A percentile compares a stretch with the other conserved stretches of the same genome.
phyloP scores from a whole-genome alignment of 768 basidiomycete species.

The Mrakia frigida region DNA sequence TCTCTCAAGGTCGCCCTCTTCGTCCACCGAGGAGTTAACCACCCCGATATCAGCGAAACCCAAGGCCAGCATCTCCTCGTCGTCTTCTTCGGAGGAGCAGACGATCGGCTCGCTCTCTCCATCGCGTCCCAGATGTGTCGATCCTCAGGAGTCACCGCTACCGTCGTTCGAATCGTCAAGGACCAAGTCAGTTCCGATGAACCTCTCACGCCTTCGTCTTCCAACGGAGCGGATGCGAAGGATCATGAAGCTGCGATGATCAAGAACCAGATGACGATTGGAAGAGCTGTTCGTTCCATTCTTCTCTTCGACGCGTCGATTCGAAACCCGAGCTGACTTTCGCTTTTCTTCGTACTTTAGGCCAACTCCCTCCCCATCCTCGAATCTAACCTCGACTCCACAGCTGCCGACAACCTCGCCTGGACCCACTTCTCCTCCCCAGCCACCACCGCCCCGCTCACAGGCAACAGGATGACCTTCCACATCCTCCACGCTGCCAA shows the following conservation, averaged over 20 bases:
- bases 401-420: conserved; percentile 72
- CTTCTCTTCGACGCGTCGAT: too few species aligned
- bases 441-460: conserved; percentile 49
- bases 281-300: neutral
- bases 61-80: conserved; percentile 41
- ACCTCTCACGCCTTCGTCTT: neutral
- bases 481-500: conserved; percentile 43
- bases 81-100: conserved; percentile 90
- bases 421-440: conserved; percentile 58
- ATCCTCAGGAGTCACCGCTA: conserved; percentile 60
- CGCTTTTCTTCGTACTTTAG: neutral
- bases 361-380: neutral
- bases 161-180: conserved; percentile 58
- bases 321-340: neutral
- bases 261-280: conserved; percentile 15
- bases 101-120: conserved; percentile 77
- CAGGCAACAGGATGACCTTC: conserved; percentile 56
- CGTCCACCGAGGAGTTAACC: conserved; percentile 62
- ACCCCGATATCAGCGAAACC: neutral
- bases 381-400: conserved; percentile 66
- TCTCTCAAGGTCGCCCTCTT: conserved; percentile 62
- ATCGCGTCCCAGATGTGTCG: conserved; percentile 79
- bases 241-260: conserved; percentile 24
- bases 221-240: conserved; percentile 16
- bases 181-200: neutral